Evolutionary conservation across 2,329 filamentous ascomycete species (phyloP), one percentile per base, ranked within the genome.

Genomic region (Magnaporthiopsis poae): DNA sequence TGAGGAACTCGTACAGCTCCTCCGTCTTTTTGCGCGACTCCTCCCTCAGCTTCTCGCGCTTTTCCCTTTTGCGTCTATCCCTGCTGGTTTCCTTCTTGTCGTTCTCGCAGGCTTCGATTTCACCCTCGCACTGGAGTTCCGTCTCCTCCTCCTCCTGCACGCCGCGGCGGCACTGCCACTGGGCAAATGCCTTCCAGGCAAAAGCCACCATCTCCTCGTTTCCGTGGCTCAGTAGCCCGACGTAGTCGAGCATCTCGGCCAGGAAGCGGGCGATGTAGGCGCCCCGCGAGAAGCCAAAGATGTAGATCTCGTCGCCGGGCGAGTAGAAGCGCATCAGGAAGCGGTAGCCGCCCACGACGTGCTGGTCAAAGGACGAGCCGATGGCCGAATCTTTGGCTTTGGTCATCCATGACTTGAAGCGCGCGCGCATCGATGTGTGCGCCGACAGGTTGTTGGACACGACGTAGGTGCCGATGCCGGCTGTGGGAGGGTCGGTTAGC

Each of bases 121-220:
- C 35, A 11, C 27, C 63, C 18, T 60, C 46, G 27, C n/a, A 39
- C 11, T 25, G 12, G 35, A n/a, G n/a, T 8, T 8, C 62, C 5
- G 21, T 25, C 31, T 77, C 77, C 35, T 78, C 81, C 62, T 82
- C 79, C 2, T 79, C 76, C 9, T 77, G 74, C 39, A 77, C 72
- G 0, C 80, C 77, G 12, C 81, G 77, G 9, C 88, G 84, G 61
- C 82, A 82, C 72, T 91, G 88, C 88, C 88, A 92, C 73, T 88
- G 86, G 9, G 88, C 84, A 72, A 92, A 92, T 0, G 89, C 88
- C 74, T 90, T 92, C 90, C 91, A 95, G 0, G 90, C 91, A 74
- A 96, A 96, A 4, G 84, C 82, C 65, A 91, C 87, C 87, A 95
- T 89, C 71, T 95, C 91, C 73, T 96, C 90, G 71, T 96, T 96